A percentile compares a stretch with the other conserved stretches of the same genome.
These are phyloP conservation scores for Firmiana major DNA, from an alignment of 345 rosid genomes.

Conservation along the genomic window DNA sequence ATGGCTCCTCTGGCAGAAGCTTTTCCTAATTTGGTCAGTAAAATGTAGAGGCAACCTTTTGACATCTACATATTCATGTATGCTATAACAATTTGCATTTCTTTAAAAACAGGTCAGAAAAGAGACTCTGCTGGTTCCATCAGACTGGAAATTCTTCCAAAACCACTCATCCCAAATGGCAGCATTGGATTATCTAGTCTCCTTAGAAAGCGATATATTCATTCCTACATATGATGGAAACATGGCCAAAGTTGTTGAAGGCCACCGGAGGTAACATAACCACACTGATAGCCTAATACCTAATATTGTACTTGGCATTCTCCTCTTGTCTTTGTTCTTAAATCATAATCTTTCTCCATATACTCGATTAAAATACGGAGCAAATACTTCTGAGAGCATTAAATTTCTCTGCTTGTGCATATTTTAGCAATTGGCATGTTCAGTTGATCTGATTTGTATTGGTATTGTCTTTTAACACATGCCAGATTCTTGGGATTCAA, in stretches of 20 bases:
- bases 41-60: background rate
- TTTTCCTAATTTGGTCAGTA: slow-evolving; percentile 86
- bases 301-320: background rate
- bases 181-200: slow-evolving; percentile 82
- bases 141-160: slow-evolving; percentile 41
- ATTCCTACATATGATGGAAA: slow-evolving; percentile 92
- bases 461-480: background rate
- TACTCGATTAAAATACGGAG: background rate
- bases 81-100: background rate
- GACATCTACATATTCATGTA: background rate
- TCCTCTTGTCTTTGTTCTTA: background rate
- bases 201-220: slow-evolving; percentile 86
- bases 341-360: background rate
- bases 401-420: background rate
- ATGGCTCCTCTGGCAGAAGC: slow-evolving; percentile 53
- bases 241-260: slow-evolving; percentile 99
- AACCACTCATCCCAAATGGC: slow-evolving; percentile 96
- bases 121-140: slow-evolving; percentile 50
- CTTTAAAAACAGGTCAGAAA: slow-evolving; percentile 64
- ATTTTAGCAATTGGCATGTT: background rate
- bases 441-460: background rate
- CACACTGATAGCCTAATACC: too few relatives aligned
- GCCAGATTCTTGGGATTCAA: slow-evolving; percentile 91
- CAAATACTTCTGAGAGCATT: background rate
- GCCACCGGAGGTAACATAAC: slow-evolving; percentile 75